phyloP scores from a whole-genome alignment of 768 basidiomycete genomes.

The Rhizopogon vulgaris region DNA sequence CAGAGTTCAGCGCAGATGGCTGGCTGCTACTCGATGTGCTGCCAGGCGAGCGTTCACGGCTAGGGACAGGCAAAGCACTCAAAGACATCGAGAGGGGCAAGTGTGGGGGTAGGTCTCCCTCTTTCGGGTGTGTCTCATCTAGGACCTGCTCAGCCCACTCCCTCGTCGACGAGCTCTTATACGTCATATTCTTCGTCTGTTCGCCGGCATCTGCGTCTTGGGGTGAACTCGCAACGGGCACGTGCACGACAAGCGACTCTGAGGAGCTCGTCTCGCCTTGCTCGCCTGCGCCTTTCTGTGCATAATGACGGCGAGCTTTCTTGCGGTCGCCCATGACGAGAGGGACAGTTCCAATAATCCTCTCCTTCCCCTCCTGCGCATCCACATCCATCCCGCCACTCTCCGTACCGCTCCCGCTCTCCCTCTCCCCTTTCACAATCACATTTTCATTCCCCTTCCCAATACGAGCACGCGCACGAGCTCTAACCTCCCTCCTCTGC shows the following conservation, averaged over 20 bases:
- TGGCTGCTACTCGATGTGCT: slow-evolving; percentile 19
- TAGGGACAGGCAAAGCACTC: slow-evolving; percentile 4
- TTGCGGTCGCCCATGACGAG: slow-evolving; percentile 22
- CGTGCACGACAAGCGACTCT: slow-evolving; percentile 24
- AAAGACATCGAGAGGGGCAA: slow-evolving; percentile 3
- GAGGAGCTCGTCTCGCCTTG: slow-evolving; percentile 11
- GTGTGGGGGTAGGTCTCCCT: slow-evolving; percentile 5
- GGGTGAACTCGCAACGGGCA: slow-evolving; percentile 13
- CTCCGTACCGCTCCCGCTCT: background rate
- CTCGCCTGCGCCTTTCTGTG: background rate
- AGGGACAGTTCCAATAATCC: slow-evolving; percentile 17
- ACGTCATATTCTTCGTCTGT: slow-evolving; percentile 6
- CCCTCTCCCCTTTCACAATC: background rate
- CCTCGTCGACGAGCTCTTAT: slow-evolving; percentile 27
- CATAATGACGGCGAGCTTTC: slow-evolving; percentile 11
- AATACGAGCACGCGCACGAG: slow-evolving; percentile 1
- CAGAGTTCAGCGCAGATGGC: slow-evolving; percentile 17
- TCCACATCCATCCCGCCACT: slow-evolving; percentile 23
- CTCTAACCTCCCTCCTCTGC: slow-evolving; percentile 23
- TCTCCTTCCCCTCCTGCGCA: background rate
- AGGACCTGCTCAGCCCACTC: slow-evolving; percentile 42
- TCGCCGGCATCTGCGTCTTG: background rate
- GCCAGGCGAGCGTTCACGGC: slow-evolving; percentile 19
- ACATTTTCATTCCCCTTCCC: background rate
- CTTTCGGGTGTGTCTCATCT: slow-evolving; percentile 20